Percentiles rank a stretch among this genome's conserved stretches.
phyloP scores from a whole-genome alignment of 495 filamentous ascomycete genomes.

The Xylaria intraflava region DNA sequence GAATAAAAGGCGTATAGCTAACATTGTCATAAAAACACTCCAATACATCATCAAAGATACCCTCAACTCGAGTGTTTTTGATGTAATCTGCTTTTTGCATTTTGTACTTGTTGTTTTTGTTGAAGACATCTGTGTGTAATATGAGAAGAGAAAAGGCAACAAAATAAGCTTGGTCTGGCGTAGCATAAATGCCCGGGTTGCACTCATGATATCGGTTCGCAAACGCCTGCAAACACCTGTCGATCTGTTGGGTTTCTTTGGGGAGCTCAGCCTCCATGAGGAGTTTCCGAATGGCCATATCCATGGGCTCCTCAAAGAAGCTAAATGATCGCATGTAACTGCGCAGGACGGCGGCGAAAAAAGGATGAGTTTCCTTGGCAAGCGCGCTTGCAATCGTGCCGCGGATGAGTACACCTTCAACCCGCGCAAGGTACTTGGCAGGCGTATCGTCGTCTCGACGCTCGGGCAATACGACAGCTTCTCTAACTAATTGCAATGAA shows the following conservation, averaged over 20 bases:
- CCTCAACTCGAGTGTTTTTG: conserved; percentile 86
- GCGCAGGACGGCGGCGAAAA: conserved; percentile 72
- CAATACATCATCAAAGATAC: conserved; percentile 83
- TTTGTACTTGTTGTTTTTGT: conserved; percentile 98
- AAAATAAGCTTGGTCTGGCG: conserved; percentile 93
- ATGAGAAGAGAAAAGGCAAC: conserved; percentile 96
- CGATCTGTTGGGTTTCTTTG: conserved; percentile 97
- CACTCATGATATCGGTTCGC: conserved; percentile 97
- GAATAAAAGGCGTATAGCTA: conserved; percentile 94
- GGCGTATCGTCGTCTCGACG: conserved; percentile 85
- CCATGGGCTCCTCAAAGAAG: conserved; percentile 93
- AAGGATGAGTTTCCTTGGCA: conserved; percentile 76
- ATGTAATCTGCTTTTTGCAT: conserved; percentile 97
- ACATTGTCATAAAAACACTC: conserved; percentile 99
- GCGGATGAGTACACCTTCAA: conserved; percentile 71
- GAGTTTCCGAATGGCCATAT: conserved; percentile 93
- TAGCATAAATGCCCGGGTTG: conserved; percentile 90
- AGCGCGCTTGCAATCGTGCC: conserved; percentile 75
- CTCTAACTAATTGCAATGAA: conserved; percentile 56
- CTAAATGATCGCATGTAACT: conserved; percentile 93
- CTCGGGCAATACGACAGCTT: conserved; percentile 64
- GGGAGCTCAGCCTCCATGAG: conserved; percentile 95
- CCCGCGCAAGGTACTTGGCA: conserved; percentile 73
- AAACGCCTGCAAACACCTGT: conserved; percentile 87
- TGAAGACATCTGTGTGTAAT: conserved; percentile 95